Base-by-base conservation (phyloP, 495 filamentous ascomycete genomes). In the Penicillium waksmanii region DNA sequence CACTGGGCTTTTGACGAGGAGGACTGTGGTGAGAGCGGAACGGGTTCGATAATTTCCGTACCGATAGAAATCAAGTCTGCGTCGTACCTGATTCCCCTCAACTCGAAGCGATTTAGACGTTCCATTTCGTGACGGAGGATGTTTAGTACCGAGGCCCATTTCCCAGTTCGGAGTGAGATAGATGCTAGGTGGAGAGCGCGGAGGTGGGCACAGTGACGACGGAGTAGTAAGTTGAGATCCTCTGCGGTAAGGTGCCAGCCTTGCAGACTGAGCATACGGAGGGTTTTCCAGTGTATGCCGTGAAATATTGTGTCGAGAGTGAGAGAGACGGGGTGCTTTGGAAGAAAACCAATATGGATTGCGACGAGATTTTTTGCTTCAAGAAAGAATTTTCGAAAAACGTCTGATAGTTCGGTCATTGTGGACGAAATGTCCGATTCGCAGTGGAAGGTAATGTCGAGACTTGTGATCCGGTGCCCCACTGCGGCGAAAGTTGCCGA, bases 281-380 rank as follows among this genome's bases (percentile, higher is more conserved):
- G 76, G 4, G 80, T 80, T 47, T 82, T 80, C 84, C 85, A 88
- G 17, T 78, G 78, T 3, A 88, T 73, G 48, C 80, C 64, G 58
- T 90, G 87, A 65, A 91, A 89, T 13, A 91, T 73, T 0, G 77
- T 71, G 49, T 89, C 84, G 0, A 89, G 77, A 25, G 71, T 66
- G 15, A 89, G 66, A 53, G 78, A 76, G 2, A 91, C 66, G 5
- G 88, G 87, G 6, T 73, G 59, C 43, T 82, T 77, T 19, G 80
- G 74, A 5, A 82, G 83, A 58, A 89, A 91, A 5, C 87, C 86
- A 17, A 91, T 77, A 58, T 89, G 86, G 31, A 91, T 77, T n/a
- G 84, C 76, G 55, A 83, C 78, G 50, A 91, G 79, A 44, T 85
- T 84, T 46, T 73, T 78, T 3, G 88, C 85, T 17, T 84, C 80